Evolutionary conservation across 2,329 filamentous ascomycete species (phyloP).

Genomic region (Pestalotiopsis fici): DNA sequence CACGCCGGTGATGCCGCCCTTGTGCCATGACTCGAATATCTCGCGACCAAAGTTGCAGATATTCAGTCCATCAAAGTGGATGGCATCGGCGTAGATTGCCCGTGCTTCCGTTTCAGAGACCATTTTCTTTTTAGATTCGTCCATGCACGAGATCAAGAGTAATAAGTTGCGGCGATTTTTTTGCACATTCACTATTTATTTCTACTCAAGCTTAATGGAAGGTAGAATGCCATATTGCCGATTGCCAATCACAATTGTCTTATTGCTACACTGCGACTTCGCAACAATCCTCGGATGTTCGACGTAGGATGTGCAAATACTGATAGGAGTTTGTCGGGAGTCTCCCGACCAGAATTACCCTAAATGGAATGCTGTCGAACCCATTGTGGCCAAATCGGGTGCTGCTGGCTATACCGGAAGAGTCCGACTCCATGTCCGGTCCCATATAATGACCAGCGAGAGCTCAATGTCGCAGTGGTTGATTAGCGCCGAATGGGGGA

Average conservation of each 20-base stretch:
- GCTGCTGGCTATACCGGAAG: background rate
- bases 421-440: background rate
- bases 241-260: background rate
- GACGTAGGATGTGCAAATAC: background rate
- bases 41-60: constrained; percentile 39
- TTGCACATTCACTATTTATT: background rate
- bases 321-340: background rate
- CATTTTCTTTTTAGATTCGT: constrained; percentile 22
- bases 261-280: background rate
- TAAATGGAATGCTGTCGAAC: background rate
- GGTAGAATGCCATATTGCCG: background rate
- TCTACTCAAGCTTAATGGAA: background rate
- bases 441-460: background rate
- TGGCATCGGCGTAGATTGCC: constrained; percentile 33
- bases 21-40: constrained; percentile 39
- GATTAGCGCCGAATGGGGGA: background rate
- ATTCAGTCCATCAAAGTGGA: constrained; percentile 42
- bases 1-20: constrained; percentile 39
- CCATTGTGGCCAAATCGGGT: background rate
- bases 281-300: background rate
- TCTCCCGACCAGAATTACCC: background rate
- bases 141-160: background rate
- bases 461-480: background rate
- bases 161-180: background rate
- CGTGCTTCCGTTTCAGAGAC: constrained; percentile 35